Evolutionary conservation across 495 filamentous ascomycete species (phyloP).

Genomic region (Penicillium longicatenatum): DNA sequence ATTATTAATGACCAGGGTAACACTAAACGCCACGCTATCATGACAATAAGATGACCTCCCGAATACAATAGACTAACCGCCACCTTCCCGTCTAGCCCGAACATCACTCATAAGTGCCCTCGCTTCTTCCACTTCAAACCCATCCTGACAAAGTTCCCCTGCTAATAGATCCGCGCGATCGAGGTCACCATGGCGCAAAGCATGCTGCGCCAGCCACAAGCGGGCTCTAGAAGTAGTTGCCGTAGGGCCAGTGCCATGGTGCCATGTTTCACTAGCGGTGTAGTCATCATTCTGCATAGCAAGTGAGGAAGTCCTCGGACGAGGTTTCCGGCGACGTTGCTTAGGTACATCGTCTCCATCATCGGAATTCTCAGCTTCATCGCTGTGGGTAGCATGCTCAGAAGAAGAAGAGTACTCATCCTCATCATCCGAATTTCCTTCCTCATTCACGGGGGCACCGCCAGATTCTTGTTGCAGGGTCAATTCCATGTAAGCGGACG

Average conservation of each 20-base stretch:
- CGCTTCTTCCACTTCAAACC: constrained; percentile 95
- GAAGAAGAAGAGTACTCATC: constrained; percentile 29
- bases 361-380: constrained; percentile 48
- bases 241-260: constrained; percentile 72
- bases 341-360: constrained; percentile 31
- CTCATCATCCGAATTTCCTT: constrained; percentile 36
- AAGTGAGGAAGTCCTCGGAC: constrained; percentile 33
- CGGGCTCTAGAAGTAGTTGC: constrained; percentile 86
- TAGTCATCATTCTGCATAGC: constrained; percentile 53
- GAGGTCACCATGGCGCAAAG: constrained; percentile 73
- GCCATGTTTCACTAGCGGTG: constrained; percentile 44
- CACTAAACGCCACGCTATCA: constrained; percentile 23
- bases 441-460: constrained; percentile 47
- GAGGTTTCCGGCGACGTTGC: constrained; percentile 26
- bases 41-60: constrained; percentile 15
- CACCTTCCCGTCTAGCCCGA: constrained; percentile 71
- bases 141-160: constrained; percentile 91
- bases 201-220: constrained; percentile 88
- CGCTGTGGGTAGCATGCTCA: constrained; percentile 23
- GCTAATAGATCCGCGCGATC: constrained; percentile 77
- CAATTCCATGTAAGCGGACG: constrained; percentile 91
- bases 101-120: constrained; percentile 93
- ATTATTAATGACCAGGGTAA: constrained; percentile 5
- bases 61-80: constrained; percentile 13
- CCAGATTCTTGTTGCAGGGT: constrained; percentile 80